These are phyloP conservation scores for Cryptomeria japonica DNA, from an alignment of 75 land plant genomes.

Conservation along the genomic window DNA sequence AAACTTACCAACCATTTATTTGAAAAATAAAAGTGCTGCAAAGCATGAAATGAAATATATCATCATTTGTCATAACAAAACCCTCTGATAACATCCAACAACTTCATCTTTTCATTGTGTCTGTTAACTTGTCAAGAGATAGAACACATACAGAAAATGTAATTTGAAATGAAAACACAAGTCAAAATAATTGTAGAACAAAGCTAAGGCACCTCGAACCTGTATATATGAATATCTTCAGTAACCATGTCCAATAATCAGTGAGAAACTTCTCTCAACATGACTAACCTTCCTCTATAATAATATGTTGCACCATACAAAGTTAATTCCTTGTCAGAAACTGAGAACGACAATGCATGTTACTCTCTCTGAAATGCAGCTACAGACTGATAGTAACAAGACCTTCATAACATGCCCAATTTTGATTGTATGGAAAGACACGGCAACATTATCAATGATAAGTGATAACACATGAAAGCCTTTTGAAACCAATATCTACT, in stretches of 20 bases:
- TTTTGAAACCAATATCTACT: conserved; percentile 2
- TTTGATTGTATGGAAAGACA: neutral
- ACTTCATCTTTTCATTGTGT: neutral
- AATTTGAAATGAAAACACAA: neutral
- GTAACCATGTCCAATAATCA: neutral
- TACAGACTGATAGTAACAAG: neutral
- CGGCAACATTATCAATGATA: neutral
- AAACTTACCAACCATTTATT: neutral
- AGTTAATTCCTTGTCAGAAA: neutral
- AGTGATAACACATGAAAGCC: neutral
- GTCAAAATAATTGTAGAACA: neutral
- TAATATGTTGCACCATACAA: neutral
- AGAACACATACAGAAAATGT: neutral
- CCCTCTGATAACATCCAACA: neutral
- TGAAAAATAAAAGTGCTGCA: neutral
- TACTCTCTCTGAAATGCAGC: neutral
- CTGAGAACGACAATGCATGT: neutral
- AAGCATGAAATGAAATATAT: neutral
- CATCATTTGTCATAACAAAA: neutral
- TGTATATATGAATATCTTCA: neutral
- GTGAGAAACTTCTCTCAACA: neutral
- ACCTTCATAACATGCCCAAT: neutral
- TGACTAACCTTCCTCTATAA: neutral
- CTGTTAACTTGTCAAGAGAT: neutral
- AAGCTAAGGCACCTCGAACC: neutral